Conservation (phyloP, 805 yeast genomes). For the Yamadazyma akitaensis region DNA sequence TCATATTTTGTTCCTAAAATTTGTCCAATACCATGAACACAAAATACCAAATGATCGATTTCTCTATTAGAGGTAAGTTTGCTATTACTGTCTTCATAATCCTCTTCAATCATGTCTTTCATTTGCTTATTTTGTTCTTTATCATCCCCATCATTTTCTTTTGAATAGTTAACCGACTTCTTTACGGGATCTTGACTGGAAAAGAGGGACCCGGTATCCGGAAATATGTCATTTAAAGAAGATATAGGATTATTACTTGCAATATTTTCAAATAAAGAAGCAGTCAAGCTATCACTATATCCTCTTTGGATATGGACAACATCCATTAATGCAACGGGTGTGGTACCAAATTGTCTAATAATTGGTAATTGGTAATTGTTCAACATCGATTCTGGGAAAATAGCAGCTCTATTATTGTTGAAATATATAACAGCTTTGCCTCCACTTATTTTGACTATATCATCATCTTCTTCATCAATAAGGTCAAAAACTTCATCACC, state of each 20-base stretch:
- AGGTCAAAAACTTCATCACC: conserved; percentile 12
- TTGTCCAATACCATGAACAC: conserved; percentile 96
- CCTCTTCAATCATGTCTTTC: conserved; percentile 47
- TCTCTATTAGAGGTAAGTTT: conserved; percentile 25
- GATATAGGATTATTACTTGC: conserved; percentile 30
- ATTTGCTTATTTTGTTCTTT: conserved; percentile 26
- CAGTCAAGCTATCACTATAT: conserved; percentile 32
- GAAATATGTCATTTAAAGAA: conserved; percentile 29
- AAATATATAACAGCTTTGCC: conserved; percentile 39
- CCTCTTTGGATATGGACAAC: conserved; percentile 53
- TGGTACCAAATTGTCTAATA: conserved; percentile 34
- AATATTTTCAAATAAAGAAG: conserved; percentile 29
- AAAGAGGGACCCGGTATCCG: conserved; percentile 26
- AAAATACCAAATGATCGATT: conserved; percentile 68
- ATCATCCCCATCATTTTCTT: conserved; percentile 9
- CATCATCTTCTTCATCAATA: conserved; percentile 23
- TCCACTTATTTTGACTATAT: conserved; percentile 27
- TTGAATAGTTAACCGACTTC: conserved; percentile 15
- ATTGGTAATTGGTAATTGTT: conserved; percentile 34
- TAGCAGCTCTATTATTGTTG: conserved; percentile 43
- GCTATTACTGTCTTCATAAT: conserved; percentile 39
- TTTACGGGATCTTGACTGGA: conserved; percentile 16
- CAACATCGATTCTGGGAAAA: conserved; percentile 44
- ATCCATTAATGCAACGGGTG: conserved; percentile 39
- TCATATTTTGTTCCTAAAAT: conserved; percentile 74